Percentiles rank a stretch among this genome's conserved stretches.
Conservation (phyloP, 208 protist species). For the Trypanosoma lewisi region DNA sequence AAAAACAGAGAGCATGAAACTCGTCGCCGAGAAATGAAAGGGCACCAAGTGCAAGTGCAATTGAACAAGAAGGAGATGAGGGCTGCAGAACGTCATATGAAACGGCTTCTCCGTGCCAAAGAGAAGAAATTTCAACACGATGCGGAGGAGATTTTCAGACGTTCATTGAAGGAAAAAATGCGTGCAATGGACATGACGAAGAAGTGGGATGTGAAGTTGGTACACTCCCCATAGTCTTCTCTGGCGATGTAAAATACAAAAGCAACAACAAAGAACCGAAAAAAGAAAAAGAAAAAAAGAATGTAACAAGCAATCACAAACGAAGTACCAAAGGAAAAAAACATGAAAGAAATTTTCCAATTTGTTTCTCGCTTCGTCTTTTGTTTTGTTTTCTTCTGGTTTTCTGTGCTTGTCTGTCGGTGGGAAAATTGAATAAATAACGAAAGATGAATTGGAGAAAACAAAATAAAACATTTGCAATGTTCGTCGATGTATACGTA, state of each 20-base stretch:
- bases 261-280: not conserved
- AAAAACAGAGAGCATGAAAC: slow-evolving; percentile 22
- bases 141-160: slow-evolving; percentile 30
- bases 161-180: slow-evolving; percentile 24
- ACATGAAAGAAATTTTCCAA: not conserved
- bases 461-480: no score
- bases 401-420: not conserved
- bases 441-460: no score
- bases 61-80: slow-evolving; percentile 14
- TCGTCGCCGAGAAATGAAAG: slow-evolving; percentile 19
- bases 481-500: no score
- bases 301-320: not conserved
- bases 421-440: no score
- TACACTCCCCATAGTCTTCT: not conserved
- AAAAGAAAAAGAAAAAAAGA: not conserved
- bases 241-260: slow-evolving; percentile 3
- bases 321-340: not conserved
- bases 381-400: not conserved
- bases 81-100: slow-evolving; percentile 20
- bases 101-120: slow-evolving; percentile 2
- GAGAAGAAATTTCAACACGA: slow-evolving; percentile 34
- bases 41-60: slow-evolving; percentile 3
- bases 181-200: slow-evolving; percentile 31
- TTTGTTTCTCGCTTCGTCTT: not conserved
- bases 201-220: slow-evolving; percentile 28